Evolutionary conservation across 176 grass and related monocot species (phyloP), one percentile per base, ranked within the genome.

Genomic region (Juncus inflexus): DNA sequence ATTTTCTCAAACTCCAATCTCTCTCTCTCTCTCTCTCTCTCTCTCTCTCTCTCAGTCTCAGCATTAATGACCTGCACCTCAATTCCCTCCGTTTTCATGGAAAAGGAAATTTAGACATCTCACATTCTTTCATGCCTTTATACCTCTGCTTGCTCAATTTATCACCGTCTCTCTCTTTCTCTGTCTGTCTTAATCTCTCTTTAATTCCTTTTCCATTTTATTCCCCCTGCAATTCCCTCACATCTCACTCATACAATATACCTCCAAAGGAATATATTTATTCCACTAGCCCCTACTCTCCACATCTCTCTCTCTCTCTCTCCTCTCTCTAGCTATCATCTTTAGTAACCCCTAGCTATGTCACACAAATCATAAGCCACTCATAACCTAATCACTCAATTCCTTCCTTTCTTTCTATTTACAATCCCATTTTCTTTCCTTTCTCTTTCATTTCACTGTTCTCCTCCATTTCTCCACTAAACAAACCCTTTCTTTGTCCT

Each of bases 351-450:
- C 14, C 39, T 28, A 1, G 19, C 19, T 50, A 41, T 42, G 55
- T 71, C 62, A 74, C 55, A 80, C 62, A 72, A 90, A 90, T 88
- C 76, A 85, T 83, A 76, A 78, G 55, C 53, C 81, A 91, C 82
- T 91, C 77, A 96, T 91, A 81, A 88, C 66, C 80, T 91, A 89
- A 97, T 97, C 87, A 82, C 75, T 45, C 49, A 61, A 79, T 60
- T 70, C 53, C 58, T 69, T 63, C 65, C 50, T 56, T 61, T 80
- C 37, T 12, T 66, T 35, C 51, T 45, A 52, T 41, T 15, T 70
- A 74, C 47, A 16, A 70, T 52, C 42, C 62, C 79, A 65, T 60
- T 28, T 15, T 3, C 28, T 59, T 61, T 64, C 58, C 42, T 55
- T 75, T 75, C 72, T 50, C 59, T 65, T 74, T 60, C 60, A 65